A percentile compares a stretch with the other conserved stretches of the same genome.
These are phyloP conservation scores for Periglandula ipomoeae DNA, from an alignment of 2,329 filamentous ascomycete species.

Conservation along the genomic window DNA sequence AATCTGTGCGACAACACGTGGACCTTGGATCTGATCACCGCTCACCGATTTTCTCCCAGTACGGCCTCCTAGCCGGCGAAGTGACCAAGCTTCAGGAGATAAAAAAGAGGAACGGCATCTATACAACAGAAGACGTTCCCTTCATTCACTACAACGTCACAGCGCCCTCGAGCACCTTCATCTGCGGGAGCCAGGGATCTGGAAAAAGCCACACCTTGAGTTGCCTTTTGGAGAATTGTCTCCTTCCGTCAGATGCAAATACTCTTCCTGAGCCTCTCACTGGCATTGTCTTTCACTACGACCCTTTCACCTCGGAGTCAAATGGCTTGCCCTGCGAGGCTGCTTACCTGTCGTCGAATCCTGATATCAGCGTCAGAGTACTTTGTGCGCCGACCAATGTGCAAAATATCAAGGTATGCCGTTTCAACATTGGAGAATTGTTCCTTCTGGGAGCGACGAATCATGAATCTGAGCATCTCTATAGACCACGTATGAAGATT, in stretches of 20 bases:
- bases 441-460: too few species aligned
- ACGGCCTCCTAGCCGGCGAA: conserved; percentile 13
- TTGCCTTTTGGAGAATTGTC: conserved; percentile 47
- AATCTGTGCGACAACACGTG: conserved; percentile 7
- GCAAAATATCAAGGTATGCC: conserved; percentile 24
- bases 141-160: conserved; percentile 37
- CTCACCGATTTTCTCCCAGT: conserved; percentile 9
- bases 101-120: too few species aligned
- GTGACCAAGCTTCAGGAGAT: not conserved
- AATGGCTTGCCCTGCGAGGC: conserved; percentile 49
- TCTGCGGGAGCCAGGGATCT: conserved; percentile 55
- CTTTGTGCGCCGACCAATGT: conserved; percentile 47
- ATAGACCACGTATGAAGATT: conserved; percentile 24
- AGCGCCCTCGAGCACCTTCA: conserved; percentile 49
- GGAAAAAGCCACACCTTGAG: conserved; percentile 55
- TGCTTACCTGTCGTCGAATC: conserved; percentile 40
- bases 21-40: not conserved
- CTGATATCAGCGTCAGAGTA: conserved; percentile 37
- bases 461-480: not conserved
- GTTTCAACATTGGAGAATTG: too few species aligned
- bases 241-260: conserved; percentile 36
- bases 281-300: conserved; percentile 57
- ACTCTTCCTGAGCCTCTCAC: conserved; percentile 42
- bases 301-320: conserved; percentile 40
- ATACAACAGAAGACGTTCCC: conserved; percentile 10